A percentile compares a stretch with the other conserved stretches of the same genome.
phyloP scores from a whole-genome alignment of 257 asterid genomes.

The Salvia splendens region DNA sequence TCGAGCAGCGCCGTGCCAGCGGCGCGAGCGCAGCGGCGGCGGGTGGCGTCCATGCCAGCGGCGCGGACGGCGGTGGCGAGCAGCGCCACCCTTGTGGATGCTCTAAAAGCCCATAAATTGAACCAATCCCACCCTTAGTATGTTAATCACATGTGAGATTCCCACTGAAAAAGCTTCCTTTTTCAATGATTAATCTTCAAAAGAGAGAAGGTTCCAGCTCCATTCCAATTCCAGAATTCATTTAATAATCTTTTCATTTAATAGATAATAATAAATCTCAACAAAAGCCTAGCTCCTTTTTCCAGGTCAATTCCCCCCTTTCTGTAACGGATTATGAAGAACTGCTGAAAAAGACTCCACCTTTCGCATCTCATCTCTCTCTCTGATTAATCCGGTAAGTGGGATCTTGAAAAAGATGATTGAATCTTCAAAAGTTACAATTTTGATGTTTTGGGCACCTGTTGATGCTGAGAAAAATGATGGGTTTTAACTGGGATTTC shows the following conservation, averaged over 20 bases:
- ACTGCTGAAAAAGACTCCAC: constrained; percentile 10
- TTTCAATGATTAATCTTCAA: constrained; percentile 20
- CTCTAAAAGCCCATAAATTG: neutral
- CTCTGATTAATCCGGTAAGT: constrained; percentile 5
- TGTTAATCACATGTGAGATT: constrained; percentile 14
- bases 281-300: constrained; percentile 24
- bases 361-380: constrained; percentile 23
- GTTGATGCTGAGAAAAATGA: constrained; percentile 6
- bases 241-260: neutral
- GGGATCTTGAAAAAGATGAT: constrained; percentile 32
- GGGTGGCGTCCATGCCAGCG: too few species aligned
- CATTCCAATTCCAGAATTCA: constrained; percentile 20
- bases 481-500: constrained; percentile 20
- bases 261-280: neutral
- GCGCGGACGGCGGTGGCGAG: too few species aligned
- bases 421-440: neutral
- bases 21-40: too few species aligned
- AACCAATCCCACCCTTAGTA: too few species aligned
- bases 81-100: too few species aligned
- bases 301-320: constrained; percentile 17
- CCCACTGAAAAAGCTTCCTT: constrained; percentile 21
- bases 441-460: constrained; percentile 7
- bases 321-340: constrained; percentile 12
- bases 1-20: too few species aligned
- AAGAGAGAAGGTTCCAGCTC: constrained; percentile 35